Evolutionary conservation across 2,329 filamentous ascomycete genomes (phyloP).

Genomic region (Fusarium circinatum): DNA sequence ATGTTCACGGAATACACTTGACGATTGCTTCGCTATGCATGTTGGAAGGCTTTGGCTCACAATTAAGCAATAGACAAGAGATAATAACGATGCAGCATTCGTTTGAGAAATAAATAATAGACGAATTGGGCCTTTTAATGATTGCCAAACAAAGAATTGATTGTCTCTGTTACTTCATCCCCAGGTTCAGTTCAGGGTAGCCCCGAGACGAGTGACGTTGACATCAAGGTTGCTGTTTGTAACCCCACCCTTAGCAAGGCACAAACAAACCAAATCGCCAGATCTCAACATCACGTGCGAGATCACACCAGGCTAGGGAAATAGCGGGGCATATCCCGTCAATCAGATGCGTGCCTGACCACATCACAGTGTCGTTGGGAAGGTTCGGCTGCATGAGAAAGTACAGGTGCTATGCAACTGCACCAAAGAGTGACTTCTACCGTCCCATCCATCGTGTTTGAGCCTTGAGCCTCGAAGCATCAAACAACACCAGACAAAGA

Average conservation of each 20-base stretch:
- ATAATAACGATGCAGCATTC: neutral
- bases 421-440: constrained; percentile 50
- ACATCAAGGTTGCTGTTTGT: constrained; percentile 42
- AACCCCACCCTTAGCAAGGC: constrained; percentile 37
- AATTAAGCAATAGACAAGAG: neutral
- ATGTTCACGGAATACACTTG: neutral
- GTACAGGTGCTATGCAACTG: constrained; percentile 49
- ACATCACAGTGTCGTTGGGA: constrained; percentile 27
- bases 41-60: neutral
- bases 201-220: constrained; percentile 34
- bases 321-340: constrained; percentile 31
- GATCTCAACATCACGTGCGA: constrained; percentile 37
- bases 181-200: constrained; percentile 39
- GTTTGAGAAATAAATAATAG: neutral
- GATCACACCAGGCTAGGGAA: constrained; percentile 30
- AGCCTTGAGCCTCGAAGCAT: constrained; percentile 37
- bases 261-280: constrained; percentile 39
- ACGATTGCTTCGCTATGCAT: neutral
- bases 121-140: neutral
- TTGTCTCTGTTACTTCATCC: constrained; percentile 1
- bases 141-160: neutral
- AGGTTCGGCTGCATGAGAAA: constrained; percentile 46
- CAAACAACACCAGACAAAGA: constrained; percentile 41
- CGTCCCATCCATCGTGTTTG: constrained; percentile 32
- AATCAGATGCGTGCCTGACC: constrained; percentile 29